phyloP scores from a whole-genome alignment of 2,329 filamentous ascomycete species.

The Cercospora sp. region DNA sequence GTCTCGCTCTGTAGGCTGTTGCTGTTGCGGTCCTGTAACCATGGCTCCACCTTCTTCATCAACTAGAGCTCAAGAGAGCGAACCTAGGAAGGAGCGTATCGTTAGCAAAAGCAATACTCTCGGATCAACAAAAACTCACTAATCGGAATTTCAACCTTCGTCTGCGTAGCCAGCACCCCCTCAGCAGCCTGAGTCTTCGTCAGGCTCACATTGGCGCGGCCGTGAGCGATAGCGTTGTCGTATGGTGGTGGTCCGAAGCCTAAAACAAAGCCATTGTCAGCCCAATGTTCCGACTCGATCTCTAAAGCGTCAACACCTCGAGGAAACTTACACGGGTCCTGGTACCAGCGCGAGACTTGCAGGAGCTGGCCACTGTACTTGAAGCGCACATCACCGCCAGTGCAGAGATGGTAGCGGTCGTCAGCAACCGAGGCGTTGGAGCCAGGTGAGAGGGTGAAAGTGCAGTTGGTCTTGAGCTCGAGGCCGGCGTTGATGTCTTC shows the following conservation, averaged over 20 bases:
- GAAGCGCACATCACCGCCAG: conserved; percentile 28
- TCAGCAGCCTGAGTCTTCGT: conserved; percentile 18
- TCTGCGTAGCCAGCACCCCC: conserved; percentile 23
- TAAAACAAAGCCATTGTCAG: neutral
- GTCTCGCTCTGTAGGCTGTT: neutral
- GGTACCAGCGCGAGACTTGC: conserved; percentile 27
- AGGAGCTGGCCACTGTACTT: conserved; percentile 23
- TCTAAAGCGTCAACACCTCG: neutral
- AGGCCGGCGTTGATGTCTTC: conserved; percentile 33
- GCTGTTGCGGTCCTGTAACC: neutral
- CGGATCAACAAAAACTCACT: conserved; percentile 8
- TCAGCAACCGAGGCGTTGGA: conserved; percentile 16
- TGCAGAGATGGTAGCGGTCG: conserved; percentile 28
- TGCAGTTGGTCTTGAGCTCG: conserved; percentile 31
- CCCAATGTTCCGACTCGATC: neutral
- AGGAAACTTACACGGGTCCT: conserved; percentile 26
- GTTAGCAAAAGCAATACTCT: neutral
- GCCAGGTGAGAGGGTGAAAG: conserved; percentile 9
- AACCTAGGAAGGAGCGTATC: neutral
- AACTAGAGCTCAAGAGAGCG: neutral
- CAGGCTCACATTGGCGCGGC: conserved; percentile 19
- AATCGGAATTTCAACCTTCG: conserved; percentile 23
- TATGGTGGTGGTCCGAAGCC: conserved; percentile 24
- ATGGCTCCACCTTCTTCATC: too few species aligned
- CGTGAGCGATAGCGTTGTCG: conserved; percentile 28